Evolutionary conservation across 495 filamentous ascomycete genomes (phyloP).

Genomic region (Trichoderma gamsii): DNA sequence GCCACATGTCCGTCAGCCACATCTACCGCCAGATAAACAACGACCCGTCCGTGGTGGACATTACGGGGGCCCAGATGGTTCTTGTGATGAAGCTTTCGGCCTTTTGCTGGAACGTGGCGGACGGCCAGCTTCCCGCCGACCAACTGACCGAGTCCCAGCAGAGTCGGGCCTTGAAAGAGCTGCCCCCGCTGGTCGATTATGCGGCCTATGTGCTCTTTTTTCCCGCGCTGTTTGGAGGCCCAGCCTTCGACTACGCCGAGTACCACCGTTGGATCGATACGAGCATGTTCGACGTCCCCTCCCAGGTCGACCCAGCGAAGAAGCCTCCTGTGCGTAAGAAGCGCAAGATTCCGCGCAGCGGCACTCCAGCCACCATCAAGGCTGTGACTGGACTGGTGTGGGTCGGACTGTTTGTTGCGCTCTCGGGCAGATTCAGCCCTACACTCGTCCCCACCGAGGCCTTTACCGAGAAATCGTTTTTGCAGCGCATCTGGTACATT

Average conservation of each 20-base stretch:
- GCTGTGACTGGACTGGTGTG: constrained; percentile 63
- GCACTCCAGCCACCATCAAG: constrained; percentile 77
- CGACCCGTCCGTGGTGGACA: constrained; percentile 64
- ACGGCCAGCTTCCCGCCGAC: constrained; percentile 71
- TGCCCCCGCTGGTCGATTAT: constrained; percentile 75
- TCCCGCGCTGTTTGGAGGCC: constrained; percentile 78
- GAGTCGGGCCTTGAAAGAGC: constrained; percentile 64
- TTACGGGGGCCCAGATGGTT: constrained; percentile 97
- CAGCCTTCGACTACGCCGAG: constrained; percentile 89
- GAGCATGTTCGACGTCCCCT: constrained; percentile 84
- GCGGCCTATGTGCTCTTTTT: constrained; percentile 91
- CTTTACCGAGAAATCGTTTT: constrained; percentile 61
- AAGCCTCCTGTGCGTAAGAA: constrained; percentile 82
- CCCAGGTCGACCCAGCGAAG: constrained; percentile 69
- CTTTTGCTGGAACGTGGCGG: constrained; percentile 96
- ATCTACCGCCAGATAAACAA: constrained; percentile 69
- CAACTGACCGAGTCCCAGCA: constrained; percentile 82
- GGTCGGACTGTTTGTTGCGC: constrained; percentile 72
- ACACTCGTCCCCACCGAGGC: constrained; percentile 53
- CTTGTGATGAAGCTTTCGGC: constrained; percentile 95
- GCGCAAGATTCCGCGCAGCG: constrained; percentile 90
- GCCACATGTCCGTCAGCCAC: constrained; percentile 88
- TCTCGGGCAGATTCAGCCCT: constrained; percentile 59
- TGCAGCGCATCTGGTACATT: constrained; percentile 65
- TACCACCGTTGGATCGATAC: constrained; percentile 90